Evolutionary conservation across 352 stramenopile genomes (phyloP).

Genomic region (Halophytophthora batemanensis): DNA sequence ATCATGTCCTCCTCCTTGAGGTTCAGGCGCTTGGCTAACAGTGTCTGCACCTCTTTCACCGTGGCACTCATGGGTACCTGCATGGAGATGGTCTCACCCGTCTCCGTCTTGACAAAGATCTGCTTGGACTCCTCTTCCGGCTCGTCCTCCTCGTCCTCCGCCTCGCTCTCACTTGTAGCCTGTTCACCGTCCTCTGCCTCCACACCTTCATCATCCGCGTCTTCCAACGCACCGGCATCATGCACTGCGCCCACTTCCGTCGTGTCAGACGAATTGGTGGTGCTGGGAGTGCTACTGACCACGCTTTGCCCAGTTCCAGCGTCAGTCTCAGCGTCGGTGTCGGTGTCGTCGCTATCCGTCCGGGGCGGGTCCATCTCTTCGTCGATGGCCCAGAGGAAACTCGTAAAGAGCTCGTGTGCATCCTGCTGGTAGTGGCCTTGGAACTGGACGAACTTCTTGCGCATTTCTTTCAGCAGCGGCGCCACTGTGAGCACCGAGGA

Average conservation of each 20-base stretch:
- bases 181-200: slow-evolving; percentile 18
- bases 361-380: slow-evolving; percentile 59
- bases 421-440: slow-evolving; percentile 95
- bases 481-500: slow-evolving; percentile 55
- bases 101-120: slow-evolving; percentile 67
- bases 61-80: slow-evolving; percentile 45
- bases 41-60: slow-evolving; percentile 45
- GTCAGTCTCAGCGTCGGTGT: neutral
- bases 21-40: slow-evolving; percentile 53
- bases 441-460: slow-evolving; percentile 91
- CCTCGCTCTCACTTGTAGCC: slow-evolving; percentile 9
- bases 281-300: slow-evolving; percentile 23
- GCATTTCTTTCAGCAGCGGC: slow-evolving; percentile 61
- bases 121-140: slow-evolving; percentile 37
- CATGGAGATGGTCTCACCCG: slow-evolving; percentile 56
- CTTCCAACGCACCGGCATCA: slow-evolving; percentile 17
- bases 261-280: slow-evolving; percentile 23
- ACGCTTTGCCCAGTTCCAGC: slow-evolving; percentile 5
- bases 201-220: slow-evolving; percentile 6
- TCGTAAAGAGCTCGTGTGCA: slow-evolving; percentile 94
- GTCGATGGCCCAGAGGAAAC: slow-evolving; percentile 89
- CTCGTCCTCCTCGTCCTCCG: slow-evolving; percentile 20
- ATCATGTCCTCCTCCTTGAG: slow-evolving; percentile 58
- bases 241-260: slow-evolving; percentile 22
- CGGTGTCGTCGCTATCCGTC: slow-evolving; percentile 4